Percentiles rank a stretch among this genome's conserved stretches.
Evolutionary conservation across 805 yeast species (phyloP).

Genomic region (Danielia reshetovae): DNA sequence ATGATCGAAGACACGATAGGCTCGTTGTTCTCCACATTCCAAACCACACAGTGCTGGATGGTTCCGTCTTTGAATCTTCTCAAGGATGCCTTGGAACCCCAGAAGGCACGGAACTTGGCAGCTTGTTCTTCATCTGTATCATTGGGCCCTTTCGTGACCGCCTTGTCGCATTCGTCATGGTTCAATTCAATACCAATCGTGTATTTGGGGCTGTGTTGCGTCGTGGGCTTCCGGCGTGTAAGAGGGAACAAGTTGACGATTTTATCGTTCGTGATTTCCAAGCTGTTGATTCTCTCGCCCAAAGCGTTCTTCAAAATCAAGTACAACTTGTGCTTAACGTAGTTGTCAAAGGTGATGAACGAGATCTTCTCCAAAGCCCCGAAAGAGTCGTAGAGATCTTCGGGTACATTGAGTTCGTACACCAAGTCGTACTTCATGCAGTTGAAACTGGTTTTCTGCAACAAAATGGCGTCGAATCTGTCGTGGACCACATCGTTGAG

Average conservation of each 20-base stretch:
- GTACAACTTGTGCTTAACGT: slow-evolving; percentile 56
- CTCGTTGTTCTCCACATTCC: slow-evolving; percentile 56
- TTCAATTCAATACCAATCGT: slow-evolving; percentile 66
- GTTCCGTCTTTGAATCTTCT: slow-evolving; percentile 92
- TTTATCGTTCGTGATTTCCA: slow-evolving; percentile 30
- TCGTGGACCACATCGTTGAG: slow-evolving; percentile 79
- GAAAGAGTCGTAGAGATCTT: slow-evolving; percentile 43
- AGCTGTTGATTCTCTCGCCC: slow-evolving; percentile 44
- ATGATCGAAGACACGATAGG: slow-evolving; percentile 66
- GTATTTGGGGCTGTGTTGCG: slow-evolving; percentile 24
- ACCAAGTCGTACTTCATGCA: slow-evolving; percentile 64
- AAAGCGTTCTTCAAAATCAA: slow-evolving; percentile 54
- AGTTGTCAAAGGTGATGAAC: slow-evolving; percentile 66
- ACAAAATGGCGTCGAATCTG: slow-evolving; percentile 73
- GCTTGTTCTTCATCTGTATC: slow-evolving; percentile 49
- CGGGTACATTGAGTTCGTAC: slow-evolving; percentile 49
- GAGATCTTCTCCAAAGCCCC: slow-evolving; percentile 71
- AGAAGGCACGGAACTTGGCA: slow-evolving; percentile 68
- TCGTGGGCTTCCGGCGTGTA: slow-evolving; percentile 51
- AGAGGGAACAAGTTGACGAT: slow-evolving; percentile 31
- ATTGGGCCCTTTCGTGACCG: slow-evolving; percentile 83
- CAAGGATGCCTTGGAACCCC: slow-evolving; percentile 85
- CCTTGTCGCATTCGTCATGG: slow-evolving; percentile 69
- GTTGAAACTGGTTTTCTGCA: slow-evolving; percentile 52
- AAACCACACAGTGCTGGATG: slow-evolving; percentile 85